These are phyloP conservation scores for Nicotiana undulata DNA, from an alignment of 257 asterid species.

Conservation along the genomic window DNA sequence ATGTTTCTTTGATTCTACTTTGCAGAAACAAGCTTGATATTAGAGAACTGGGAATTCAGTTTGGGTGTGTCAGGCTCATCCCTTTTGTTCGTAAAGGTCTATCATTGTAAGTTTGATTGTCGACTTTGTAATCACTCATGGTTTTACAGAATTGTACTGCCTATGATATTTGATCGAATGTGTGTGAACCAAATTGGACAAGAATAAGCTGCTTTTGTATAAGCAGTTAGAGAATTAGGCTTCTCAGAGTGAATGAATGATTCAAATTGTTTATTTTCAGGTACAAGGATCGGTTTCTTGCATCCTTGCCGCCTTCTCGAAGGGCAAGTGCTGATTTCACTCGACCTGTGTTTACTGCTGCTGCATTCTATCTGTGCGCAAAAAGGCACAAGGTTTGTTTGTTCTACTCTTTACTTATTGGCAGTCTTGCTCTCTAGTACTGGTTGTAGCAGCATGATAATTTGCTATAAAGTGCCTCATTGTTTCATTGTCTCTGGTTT, in stretches of 20 bases:
- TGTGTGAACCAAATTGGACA: neutral
- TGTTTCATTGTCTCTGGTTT: neutral
- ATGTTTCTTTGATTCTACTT: neutral
- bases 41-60: slow-evolving; percentile 85
- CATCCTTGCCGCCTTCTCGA: slow-evolving; percentile 80
- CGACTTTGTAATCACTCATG: neutral
- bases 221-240: neutral
- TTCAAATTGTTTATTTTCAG: slow-evolving; percentile 22
- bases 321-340: slow-evolving; percentile 73
- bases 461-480: neutral
- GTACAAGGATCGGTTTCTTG: slow-evolving; percentile 72
- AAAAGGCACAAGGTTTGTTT: slow-evolving; percentile 70
- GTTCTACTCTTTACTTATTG: neutral
- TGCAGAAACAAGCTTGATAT: slow-evolving; percentile 79
- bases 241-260: neutral
- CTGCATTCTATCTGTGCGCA: slow-evolving; percentile 69
- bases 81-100: slow-evolving; percentile 71
- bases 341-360: slow-evolving; percentile 86
- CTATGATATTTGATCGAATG: neutral
- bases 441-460: neutral
- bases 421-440: neutral
- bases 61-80: slow-evolving; percentile 81
- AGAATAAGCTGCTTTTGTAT: neutral
- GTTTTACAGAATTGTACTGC: neutral
- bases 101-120: slow-evolving; percentile 43